Conservation (phyloP, 352 stramenopile species). For the Lagenidium giganteum region DNA sequence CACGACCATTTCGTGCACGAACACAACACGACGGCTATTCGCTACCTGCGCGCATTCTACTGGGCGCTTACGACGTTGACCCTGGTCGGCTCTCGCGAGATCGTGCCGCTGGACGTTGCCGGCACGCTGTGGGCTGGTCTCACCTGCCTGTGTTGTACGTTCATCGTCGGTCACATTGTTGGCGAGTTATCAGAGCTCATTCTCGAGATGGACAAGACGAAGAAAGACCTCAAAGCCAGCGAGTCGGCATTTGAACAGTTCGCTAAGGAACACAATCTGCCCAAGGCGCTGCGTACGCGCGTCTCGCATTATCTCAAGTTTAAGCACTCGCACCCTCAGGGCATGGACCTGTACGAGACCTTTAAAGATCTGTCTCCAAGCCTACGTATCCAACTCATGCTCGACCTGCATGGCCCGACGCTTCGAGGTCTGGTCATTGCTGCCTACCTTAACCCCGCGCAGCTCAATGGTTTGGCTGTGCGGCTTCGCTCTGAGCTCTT, state of each 20-base stretch:
- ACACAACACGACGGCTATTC: conserved; percentile 31
- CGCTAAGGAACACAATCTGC: conserved; percentile 57
- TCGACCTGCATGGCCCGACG: conserved; percentile 57
- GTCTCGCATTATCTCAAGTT: conserved; percentile 70
- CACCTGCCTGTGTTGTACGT: conserved; percentile 67
- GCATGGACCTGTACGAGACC: conserved; percentile 62
- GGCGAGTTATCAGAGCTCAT: conserved; percentile 75
- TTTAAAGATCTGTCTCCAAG: conserved; percentile 74
- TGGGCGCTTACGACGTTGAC: conserved; percentile 75
- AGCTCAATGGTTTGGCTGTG: conserved; percentile 52
- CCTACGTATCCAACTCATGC: conserved; percentile 59
- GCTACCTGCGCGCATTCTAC: conserved; percentile 74
- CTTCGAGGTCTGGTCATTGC: conserved; percentile 50
- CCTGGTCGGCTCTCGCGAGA: conserved; percentile 61
- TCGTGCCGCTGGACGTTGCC: conserved; percentile 50
- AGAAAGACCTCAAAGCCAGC: conserved; percentile 65
- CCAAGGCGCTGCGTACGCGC: conserved; percentile 42
- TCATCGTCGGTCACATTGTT: conserved; percentile 76
- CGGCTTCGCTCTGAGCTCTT: conserved; percentile 65
- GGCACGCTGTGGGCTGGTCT: conserved; percentile 62
- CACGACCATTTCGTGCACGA: conserved; percentile 71
- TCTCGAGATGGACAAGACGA: conserved; percentile 66
- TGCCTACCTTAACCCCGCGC: conserved; percentile 41
- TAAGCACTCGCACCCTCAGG: conserved; percentile 60
- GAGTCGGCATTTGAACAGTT: conserved; percentile 69